phyloP scores from a whole-genome alignment of 106 monocot genomes.

The Cymbidium sinense region DNA sequence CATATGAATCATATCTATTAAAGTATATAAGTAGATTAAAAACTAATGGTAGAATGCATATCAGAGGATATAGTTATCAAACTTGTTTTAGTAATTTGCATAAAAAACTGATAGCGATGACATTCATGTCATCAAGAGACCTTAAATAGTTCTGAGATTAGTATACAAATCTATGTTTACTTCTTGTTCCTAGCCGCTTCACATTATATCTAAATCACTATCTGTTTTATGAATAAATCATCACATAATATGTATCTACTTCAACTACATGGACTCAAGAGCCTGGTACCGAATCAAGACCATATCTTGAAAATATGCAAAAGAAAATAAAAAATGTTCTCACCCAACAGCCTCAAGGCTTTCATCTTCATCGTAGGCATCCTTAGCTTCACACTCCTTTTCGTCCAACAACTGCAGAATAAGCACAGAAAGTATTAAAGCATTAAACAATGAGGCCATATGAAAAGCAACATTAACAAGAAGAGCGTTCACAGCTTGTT shows the following conservation, averaged over 20 bases:
- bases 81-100: too few relatives aligned
- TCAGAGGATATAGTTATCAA: too few relatives aligned
- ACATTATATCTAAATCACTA: neutral
- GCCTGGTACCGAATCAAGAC: neutral
- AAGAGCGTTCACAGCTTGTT: neutral
- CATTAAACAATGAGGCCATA: neutral
- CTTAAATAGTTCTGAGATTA: neutral
- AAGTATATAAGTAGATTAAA: neutral
- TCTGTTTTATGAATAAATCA: neutral
- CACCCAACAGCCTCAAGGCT: slow-evolving; percentile 30
- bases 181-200: neutral
- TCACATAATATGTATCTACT: neutral
- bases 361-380: slow-evolving; percentile 29
- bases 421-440: neutral
- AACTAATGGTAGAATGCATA: neutral
- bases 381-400: slow-evolving; percentile 61
- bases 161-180: neutral
- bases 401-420: slow-evolving; percentile 75
- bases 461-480: slow-evolving; percentile 4
- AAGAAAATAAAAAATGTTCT: neutral
- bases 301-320: neutral
- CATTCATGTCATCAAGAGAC: neutral
- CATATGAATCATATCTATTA: neutral
- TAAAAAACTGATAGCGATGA: too few relatives aligned
- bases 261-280: neutral